Conservation (phyloP, 768 basidiomycete species). For the Podaxis carcinomalis region DNA sequence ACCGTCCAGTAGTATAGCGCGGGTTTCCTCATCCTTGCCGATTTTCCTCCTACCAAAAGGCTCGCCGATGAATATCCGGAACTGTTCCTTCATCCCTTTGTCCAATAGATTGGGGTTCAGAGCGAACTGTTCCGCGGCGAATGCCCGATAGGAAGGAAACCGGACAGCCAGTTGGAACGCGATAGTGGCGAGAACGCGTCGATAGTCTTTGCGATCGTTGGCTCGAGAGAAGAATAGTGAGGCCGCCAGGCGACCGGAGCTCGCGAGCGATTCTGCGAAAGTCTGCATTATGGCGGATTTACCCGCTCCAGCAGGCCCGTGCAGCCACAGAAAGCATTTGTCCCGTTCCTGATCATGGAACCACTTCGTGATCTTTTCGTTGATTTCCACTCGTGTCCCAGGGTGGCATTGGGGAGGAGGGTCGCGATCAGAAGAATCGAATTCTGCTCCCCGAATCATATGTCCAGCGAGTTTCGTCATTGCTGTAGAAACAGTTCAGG, state of each 20-base stretch:
- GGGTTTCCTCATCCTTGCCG: neutral
- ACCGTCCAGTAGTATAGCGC: neutral
- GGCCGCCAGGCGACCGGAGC: neutral
- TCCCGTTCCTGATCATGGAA: neutral
- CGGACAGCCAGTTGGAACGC: constrained; percentile 1
- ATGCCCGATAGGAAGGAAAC: neutral
- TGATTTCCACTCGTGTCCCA: neutral
- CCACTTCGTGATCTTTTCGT: neutral
- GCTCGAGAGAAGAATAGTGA: constrained; percentile 6
- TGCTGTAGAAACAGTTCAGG: no score
- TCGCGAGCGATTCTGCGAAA: neutral
- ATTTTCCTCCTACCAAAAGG: neutral
- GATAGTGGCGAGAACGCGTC: neutral
- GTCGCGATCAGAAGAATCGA: no score
- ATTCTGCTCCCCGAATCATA: no score
- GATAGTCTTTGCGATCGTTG: neutral
- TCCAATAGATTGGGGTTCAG: neutral
- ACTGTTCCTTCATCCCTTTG: neutral
- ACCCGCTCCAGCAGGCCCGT: constrained; percentile 9
- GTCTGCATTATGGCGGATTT: constrained; percentile 8
- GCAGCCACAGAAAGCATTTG: neutral
- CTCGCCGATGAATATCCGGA: neutral
- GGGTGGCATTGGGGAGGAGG: neutral
- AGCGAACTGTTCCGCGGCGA: neutral
- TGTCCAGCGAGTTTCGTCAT: no score